A percentile compares a stretch with the other conserved stretches of the same genome.
These are phyloP conservation scores for Nakaseomyces nivariensis DNA, from an alignment of 1,139 yeast genomes.

Conservation along the genomic window DNA sequence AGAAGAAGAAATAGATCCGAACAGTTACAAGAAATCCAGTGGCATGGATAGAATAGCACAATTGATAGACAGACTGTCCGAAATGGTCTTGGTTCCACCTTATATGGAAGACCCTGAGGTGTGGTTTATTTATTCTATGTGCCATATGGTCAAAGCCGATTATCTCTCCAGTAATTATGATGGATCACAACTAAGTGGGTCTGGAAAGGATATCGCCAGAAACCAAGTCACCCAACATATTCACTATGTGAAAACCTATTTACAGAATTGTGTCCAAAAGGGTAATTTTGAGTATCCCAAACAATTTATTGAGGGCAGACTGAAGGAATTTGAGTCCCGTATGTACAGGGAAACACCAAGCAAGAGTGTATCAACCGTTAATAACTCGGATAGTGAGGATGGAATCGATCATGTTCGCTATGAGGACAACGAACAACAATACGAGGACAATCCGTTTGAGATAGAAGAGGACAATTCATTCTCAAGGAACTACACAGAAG, in stretches of 20 bases:
- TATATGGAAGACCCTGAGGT: slow-evolving; percentile 28
- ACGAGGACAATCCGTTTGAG: slow-evolving; percentile 1
- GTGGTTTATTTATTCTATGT: slow-evolving; percentile 24
- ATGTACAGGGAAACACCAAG: background rate
- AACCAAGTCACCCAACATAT: slow-evolving; percentile 20
- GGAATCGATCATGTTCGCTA: background rate
- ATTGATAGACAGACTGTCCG: slow-evolving; percentile 22
- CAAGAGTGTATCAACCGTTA: background rate
- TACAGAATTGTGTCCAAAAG: slow-evolving; percentile 14
- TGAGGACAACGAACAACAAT: background rate
- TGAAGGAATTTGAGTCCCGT: slow-evolving; percentile 16
- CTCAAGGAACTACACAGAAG: background rate
- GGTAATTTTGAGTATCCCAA: slow-evolving; percentile 15
- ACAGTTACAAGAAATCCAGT: background rate
- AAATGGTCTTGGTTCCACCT: slow-evolving; percentile 25
- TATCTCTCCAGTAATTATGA: slow-evolving; percentile 12
- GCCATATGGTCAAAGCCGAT: slow-evolving; percentile 24
- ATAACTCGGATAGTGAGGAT: background rate
- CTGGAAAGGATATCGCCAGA: slow-evolving; percentile 18
- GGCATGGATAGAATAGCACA: slow-evolving; percentile 9
- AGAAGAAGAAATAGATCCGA: slow-evolving; percentile 4
- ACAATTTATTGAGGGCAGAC: slow-evolving; percentile 15
- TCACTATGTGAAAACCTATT: slow-evolving; percentile 14
- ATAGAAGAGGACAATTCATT: slow-evolving; percentile 1
- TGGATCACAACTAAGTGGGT: slow-evolving; percentile 9